Evolutionary conservation across 345 rosid genomes (phyloP).

Genomic region (Rubroshorea leprosula): DNA sequence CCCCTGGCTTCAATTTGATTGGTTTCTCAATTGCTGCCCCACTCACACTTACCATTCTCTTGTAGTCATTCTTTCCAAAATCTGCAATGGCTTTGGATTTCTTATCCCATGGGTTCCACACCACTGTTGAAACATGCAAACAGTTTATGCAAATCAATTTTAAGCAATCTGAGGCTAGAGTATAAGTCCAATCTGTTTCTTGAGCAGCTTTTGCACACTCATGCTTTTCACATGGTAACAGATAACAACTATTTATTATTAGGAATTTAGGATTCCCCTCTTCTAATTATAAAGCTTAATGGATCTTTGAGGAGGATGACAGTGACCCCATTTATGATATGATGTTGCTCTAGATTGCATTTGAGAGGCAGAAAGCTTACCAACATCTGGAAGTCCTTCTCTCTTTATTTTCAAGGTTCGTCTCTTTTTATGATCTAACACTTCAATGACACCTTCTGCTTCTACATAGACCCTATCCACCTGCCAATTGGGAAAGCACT

Average conservation of each 20-base stretch:
- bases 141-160: background rate
- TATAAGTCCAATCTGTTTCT: too few relatives aligned
- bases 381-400: constrained; percentile 88
- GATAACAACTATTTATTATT: too few relatives aligned
- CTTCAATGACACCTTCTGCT: constrained; percentile 51
- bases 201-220: too few relatives aligned
- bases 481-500: too few relatives aligned
- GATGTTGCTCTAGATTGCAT: too few relatives aligned
- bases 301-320: too few relatives aligned
- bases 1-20: constrained; percentile 82
- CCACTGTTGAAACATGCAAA: constrained; percentile 37
- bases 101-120: constrained; percentile 99
- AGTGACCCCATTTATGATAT: too few relatives aligned
- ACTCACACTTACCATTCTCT: constrained; percentile 80
- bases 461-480: constrained; percentile 78
- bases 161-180: too few relatives aligned
- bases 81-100: constrained; percentile 70
- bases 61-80: constrained; percentile 92
- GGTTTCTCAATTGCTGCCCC: constrained; percentile 86
- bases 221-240: too few relatives aligned
- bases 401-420: constrained; percentile 59
- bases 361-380: constrained; percentile 54
- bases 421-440: constrained; percentile 77
- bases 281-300: too few relatives aligned
- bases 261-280: too few relatives aligned